Percentiles rank a stretch among this genome's conserved stretches.
Conservation (phyloP, 140 eudicot genomes). For the Cichorium intybus region DNA sequence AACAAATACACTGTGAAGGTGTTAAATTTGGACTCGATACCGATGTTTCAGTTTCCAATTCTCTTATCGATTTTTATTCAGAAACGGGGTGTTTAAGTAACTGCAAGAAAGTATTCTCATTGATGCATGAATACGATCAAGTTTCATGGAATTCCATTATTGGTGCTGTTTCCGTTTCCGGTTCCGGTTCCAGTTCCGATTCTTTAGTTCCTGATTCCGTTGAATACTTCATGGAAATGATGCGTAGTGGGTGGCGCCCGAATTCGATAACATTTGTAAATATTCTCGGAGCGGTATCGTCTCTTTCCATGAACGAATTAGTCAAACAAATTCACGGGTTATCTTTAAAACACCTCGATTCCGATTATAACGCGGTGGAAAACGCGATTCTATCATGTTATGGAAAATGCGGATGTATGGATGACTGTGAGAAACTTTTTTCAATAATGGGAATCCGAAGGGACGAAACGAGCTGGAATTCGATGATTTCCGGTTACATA, state of each 20-base stretch:
- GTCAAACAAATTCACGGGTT: constrained; percentile 71
- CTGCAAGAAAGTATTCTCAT: constrained; percentile 62
- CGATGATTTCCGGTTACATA: constrained; percentile 85
- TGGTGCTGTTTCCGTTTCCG: constrained; percentile 60
- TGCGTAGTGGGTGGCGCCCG: constrained; percentile 60
- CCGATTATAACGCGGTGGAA: constrained; percentile 42
- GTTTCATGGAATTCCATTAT: constrained; percentile 89
- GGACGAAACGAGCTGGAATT: constrained; percentile 81
- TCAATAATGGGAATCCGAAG: constrained; percentile 55
- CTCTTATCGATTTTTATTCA: constrained; percentile 74
- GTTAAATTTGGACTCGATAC: constrained; percentile 68
- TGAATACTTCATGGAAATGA: constrained; percentile 57
- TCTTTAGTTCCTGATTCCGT: constrained; percentile 40
- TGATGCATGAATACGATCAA: constrained; percentile 68
- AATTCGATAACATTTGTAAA: constrained; percentile 70
- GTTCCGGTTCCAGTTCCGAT: constrained; percentile 47
- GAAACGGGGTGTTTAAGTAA: constrained; percentile 46
- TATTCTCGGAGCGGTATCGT: constrained; percentile 60
- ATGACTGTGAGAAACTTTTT: constrained; percentile 66
- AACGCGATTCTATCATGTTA: constrained; percentile 73
- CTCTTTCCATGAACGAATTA: constrained; percentile 41
- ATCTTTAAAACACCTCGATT: constrained; percentile 39
- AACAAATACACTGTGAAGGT: constrained; percentile 73
- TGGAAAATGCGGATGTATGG: constrained; percentile 72
- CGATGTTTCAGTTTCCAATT: constrained; percentile 87